These are phyloP conservation scores for Lipomyces japonicus DNA, from an alignment of 805 yeast genomes.

Conservation along the genomic window DNA sequence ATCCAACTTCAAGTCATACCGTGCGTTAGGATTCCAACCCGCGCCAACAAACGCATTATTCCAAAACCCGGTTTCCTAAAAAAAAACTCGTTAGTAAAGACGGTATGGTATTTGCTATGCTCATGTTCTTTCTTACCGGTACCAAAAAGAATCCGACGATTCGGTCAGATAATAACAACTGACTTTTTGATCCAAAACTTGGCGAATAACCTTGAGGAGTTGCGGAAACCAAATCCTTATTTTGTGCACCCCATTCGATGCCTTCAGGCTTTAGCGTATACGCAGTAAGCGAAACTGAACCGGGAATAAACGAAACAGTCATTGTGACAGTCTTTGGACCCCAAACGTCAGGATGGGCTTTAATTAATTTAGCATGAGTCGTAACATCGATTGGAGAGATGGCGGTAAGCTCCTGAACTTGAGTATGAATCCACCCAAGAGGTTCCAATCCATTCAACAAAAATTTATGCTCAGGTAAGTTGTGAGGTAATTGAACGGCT, in stretches of 20 bases:
- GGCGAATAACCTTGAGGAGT: constrained; percentile 67
- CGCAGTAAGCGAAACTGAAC: constrained; percentile 74
- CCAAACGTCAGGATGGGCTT: constrained; percentile 41
- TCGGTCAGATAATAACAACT: constrained; percentile 68
- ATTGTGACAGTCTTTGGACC: constrained; percentile 50
- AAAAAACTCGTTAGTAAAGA: neutral
- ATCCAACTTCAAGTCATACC: constrained; percentile 65
- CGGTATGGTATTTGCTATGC: no score
- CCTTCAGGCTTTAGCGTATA: constrained; percentile 63
- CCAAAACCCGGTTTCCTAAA: constrained; percentile 67
- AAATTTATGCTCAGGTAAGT: constrained; percentile 41
- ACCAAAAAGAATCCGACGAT: constrained; percentile 79
- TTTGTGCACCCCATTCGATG: constrained; percentile 67
- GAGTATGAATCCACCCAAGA: constrained; percentile 94
- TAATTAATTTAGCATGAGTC: constrained; percentile 46
- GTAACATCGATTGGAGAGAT: constrained; percentile 71
- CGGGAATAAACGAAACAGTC: constrained; percentile 71
- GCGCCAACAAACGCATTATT: constrained; percentile 87
- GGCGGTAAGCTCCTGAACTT: constrained; percentile 57
- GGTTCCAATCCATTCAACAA: constrained; percentile 61
- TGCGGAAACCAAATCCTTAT: constrained; percentile 52
- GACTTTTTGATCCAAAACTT: constrained; percentile 57
- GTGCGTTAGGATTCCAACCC: constrained; percentile 63
- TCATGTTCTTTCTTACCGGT: constrained; percentile 56
- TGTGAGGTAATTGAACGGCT: constrained; percentile 57